Conservation (phyloP, 345 rosid genomes). For the Crucihimalaya himalaica region DNA sequence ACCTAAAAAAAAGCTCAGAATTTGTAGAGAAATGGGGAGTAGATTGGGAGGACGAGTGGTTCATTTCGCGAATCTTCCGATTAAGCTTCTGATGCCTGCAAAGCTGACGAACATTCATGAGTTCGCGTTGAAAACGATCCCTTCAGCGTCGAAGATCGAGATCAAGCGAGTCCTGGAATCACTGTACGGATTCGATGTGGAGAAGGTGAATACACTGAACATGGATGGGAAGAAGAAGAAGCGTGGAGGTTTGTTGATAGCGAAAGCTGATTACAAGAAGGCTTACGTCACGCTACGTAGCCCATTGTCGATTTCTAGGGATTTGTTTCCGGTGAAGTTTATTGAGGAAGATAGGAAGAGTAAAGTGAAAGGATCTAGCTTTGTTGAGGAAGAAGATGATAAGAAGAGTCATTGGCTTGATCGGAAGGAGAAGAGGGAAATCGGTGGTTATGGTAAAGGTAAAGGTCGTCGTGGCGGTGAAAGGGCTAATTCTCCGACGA, state of each 20-base stretch:
- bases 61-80: conserved; percentile 82
- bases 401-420: conserved; percentile 88
- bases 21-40: conserved; percentile 52
- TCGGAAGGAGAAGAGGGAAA: conserved; percentile 45
- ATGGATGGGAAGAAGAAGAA: conserved; percentile 95
- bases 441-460: conserved; percentile 28
- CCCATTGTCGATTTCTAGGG: conserved; percentile 68
- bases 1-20: background rate
- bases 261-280: conserved; percentile 90
- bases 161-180: conserved; percentile 95
- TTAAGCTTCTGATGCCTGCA: conserved; percentile 72
- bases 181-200: conserved; percentile 86
- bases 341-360: conserved; percentile 71
- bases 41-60: conserved; percentile 77
- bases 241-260: conserved; percentile 72
- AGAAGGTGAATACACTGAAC: conserved; percentile 83
- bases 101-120: conserved; percentile 66
- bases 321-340: conserved; percentile 59
- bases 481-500: conserved; percentile 25
- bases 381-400: conserved; percentile 67
- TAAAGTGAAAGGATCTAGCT: conserved; percentile 57
- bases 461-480: conserved; percentile 33
- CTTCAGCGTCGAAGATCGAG: conserved; percentile 88
- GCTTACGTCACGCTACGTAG: conserved; percentile 70
- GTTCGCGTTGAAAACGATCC: conserved; percentile 76